These are phyloP conservation scores for Flammula alnicola DNA, from an alignment of 1,284 basidiomycete species.

Conservation along the genomic window DNA sequence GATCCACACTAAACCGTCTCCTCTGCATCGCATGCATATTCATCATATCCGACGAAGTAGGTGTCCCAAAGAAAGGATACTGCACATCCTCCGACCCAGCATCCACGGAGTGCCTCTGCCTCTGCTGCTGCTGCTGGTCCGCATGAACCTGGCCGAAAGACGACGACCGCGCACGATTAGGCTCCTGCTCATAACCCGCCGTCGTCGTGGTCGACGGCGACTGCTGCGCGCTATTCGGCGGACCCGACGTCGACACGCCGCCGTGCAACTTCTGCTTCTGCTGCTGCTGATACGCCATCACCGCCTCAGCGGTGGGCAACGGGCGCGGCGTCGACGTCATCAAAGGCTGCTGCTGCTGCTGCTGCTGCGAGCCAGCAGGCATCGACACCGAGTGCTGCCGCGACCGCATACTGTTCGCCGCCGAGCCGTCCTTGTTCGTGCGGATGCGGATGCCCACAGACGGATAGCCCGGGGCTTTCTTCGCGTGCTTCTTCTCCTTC, in stretches of 20 bases:
- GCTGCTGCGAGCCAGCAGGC: no score
- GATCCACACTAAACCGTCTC: conserved; percentile 5
- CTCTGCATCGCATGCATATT: conserved; percentile 7
- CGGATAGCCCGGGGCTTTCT: conserved; percentile 41
- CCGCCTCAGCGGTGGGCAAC: conserved; percentile 15
- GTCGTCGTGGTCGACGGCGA: no score
- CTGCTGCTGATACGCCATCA: conserved; percentile 18
- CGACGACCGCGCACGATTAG: conserved; percentile 27
- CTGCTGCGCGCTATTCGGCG: neutral
- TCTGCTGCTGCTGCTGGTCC: conserved; percentile 11
- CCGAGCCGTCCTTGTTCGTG: conserved; percentile 34
- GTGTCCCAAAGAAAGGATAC: conserved; percentile 8
- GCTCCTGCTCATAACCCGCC: conserved; percentile 12
- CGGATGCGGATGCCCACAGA: conserved; percentile 48
- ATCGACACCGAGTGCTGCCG: conserved; percentile 15
- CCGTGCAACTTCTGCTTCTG: conserved; percentile 17
- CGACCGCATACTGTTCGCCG: conserved; percentile 18
- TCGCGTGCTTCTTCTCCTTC: conserved; percentile 41
- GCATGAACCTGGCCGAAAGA: conserved; percentile 16
- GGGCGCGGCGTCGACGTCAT: conserved; percentile 19
- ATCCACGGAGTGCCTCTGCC: neutral
- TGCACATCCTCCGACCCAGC: conserved; percentile 1
- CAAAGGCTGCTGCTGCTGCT: conserved; percentile 11
- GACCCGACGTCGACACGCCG: neutral
- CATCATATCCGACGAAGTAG: conserved; percentile 3